Evolutionary conservation across 768 basidiomycete species (phyloP).

Genomic region (Candolleomyces efflorescens): DNA sequence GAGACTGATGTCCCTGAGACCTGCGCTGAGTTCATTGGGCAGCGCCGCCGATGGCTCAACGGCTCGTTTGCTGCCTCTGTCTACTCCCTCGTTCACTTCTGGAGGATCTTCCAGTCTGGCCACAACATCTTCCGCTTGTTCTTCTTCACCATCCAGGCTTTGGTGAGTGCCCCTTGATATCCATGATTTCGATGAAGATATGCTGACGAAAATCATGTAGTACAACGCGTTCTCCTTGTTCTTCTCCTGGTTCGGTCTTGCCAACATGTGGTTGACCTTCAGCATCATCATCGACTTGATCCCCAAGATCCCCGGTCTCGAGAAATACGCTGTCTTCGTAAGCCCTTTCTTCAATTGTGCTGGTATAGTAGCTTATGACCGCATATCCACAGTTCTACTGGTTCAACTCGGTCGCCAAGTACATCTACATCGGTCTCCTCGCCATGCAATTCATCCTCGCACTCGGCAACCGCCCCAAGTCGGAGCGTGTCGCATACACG

Average conservation of each 20-base stretch:
- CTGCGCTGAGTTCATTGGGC: slow-evolving; percentile 90
- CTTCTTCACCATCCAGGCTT: slow-evolving; percentile 91
- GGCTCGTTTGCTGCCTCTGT: slow-evolving; percentile 85
- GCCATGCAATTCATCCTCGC: slow-evolving; percentile 67
- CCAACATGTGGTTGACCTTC: slow-evolving; percentile 92
- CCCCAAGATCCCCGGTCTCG: slow-evolving; percentile 28
- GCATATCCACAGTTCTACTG: slow-evolving; percentile 64
- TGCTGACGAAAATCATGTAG: slow-evolving; percentile 27
- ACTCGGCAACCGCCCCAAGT: slow-evolving; percentile 80
- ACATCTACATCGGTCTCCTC: slow-evolving; percentile 82
- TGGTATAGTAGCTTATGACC: not conserved
- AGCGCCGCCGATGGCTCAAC: slow-evolving; percentile 95
- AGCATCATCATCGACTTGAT: slow-evolving; percentile 91
- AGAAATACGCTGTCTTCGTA: slow-evolving; percentile 44
- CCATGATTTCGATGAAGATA: not conserved
- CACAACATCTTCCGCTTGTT: slow-evolving; percentile 93
- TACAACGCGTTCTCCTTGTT: slow-evolving; percentile 82
- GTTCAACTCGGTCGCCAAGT: slow-evolving; percentile 78
- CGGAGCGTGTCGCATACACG: slow-evolving; percentile 70
- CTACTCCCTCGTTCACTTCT: slow-evolving; percentile 94
- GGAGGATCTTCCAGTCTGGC: slow-evolving; percentile 78
- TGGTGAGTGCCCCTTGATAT: slow-evolving; percentile 49
- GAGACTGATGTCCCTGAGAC: slow-evolving; percentile 95
- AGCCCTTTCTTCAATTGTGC: slow-evolving; percentile 17
- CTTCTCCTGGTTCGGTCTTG: slow-evolving; percentile 92